A percentile compares a stretch with the other conserved stretches of the same genome.
Evolutionary conservation across 495 filamentous ascomycete genomes (phyloP).

Genomic region (Aspergillus kassunensis): DNA sequence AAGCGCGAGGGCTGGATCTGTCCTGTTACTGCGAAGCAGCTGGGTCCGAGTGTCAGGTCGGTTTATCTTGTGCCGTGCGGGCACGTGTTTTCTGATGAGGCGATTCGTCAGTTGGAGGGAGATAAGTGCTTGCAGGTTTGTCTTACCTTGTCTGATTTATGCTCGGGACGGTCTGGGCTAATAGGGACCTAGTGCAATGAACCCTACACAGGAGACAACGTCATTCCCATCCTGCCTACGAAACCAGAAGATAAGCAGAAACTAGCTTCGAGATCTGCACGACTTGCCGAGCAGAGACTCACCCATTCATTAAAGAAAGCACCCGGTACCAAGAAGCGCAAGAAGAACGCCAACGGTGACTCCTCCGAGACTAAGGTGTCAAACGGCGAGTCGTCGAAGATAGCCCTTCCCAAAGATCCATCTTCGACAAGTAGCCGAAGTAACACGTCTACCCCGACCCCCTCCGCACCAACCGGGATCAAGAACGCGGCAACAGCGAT

Average conservation of each 20-base stretch:
- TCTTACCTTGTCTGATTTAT: neutral
- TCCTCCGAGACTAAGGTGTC: constrained; percentile 21
- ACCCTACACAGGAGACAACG: constrained; percentile 67
- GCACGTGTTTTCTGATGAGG: constrained; percentile 85
- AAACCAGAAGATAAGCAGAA: constrained; percentile 65
- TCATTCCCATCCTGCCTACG: constrained; percentile 77
- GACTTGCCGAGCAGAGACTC: constrained; percentile 64
- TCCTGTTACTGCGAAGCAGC: constrained; percentile 79
- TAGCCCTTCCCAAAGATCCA: neutral
- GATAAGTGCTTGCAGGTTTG: constrained; percentile 59
- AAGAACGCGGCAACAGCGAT: constrained; percentile 83
- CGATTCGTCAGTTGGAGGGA: constrained; percentile 70
- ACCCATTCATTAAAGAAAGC: constrained; percentile 88
- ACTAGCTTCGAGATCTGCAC: constrained; percentile 58
- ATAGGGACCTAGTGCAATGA: constrained; percentile 58
- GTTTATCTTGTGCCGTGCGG: constrained; percentile 95
- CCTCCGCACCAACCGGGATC: constrained; percentile 51
- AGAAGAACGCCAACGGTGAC: constrained; percentile 46
- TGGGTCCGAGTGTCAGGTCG: constrained; percentile 73
- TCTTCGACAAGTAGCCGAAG: constrained; percentile 20
- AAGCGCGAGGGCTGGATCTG: constrained; percentile 68
- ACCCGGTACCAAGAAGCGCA: constrained; percentile 64
- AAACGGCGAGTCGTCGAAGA: constrained; percentile 2
- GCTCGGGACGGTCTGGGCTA: neutral
- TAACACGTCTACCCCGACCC: constrained; percentile 29